Conservation (phyloP, 2,329 filamentous ascomycete genomes). For the Epichloe aotearoae region DNA sequence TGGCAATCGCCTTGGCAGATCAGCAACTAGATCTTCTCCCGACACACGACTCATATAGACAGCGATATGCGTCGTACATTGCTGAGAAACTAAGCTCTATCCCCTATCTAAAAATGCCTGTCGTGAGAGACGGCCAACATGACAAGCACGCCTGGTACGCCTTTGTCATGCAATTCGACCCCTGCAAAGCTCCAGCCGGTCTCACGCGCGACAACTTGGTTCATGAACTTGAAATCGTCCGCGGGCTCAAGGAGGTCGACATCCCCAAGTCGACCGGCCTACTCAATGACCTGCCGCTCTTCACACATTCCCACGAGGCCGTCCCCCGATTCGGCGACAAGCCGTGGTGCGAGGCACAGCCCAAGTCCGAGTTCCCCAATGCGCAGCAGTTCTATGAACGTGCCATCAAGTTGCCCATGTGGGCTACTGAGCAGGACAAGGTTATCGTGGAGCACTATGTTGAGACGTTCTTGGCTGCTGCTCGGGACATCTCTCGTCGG, state of each 20-base stretch:
- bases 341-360: not conserved
- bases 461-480: not conserved
- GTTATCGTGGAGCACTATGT: not conserved
- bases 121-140: not conserved
- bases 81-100: not conserved
- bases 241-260: slow-evolving; percentile 4
- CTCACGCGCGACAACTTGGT: slow-evolving; percentile 4
- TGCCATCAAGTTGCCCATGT: slow-evolving; percentile 6
- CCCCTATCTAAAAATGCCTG: not conserved
- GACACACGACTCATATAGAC: not conserved
- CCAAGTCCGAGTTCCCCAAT: not conserved
- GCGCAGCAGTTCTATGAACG: slow-evolving; percentile 1
- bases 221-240: not conserved
- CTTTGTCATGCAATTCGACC: not conserved
- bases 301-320: not conserved
- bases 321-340: not conserved
- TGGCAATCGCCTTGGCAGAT: not conserved
- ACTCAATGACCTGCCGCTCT: slow-evolving; percentile 2
- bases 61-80: not conserved
- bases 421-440: not conserved
- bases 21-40: not conserved
- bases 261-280: slow-evolving; percentile 4
- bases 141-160: not conserved
- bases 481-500: too few relatives aligned
- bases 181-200: not conserved